Percentiles rank a stretch among this genome's conserved stretches.
These are phyloP conservation scores for Veloboletus limbatus DNA, from an alignment of 1,284 basidiomycete species.

Conservation along the genomic window DNA sequence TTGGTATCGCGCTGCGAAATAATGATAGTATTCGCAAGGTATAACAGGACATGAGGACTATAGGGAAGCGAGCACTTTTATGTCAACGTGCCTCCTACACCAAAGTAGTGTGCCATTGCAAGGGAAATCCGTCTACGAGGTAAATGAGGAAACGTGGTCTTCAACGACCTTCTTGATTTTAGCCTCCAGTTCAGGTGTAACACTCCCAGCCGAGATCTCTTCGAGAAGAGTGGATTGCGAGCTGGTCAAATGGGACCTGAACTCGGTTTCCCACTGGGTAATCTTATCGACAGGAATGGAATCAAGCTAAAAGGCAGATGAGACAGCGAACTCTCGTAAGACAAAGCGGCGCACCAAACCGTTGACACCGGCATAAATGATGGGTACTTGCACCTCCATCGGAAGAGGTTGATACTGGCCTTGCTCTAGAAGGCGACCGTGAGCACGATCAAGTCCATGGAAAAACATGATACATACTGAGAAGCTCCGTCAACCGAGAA, in stretches of 20 bases:
- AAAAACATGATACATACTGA: constrained; percentile 56
- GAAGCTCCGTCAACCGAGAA: constrained; percentile 96
- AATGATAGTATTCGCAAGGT: constrained; percentile 30
- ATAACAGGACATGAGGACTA: constrained; percentile 21
- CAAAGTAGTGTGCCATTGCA: constrained; percentile 12
- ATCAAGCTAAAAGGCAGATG: constrained; percentile 59
- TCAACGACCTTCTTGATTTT: constrained; percentile 92
- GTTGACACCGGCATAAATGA: constrained; percentile 99
- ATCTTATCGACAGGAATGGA: constrained; percentile 93
- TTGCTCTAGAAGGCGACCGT: constrained; percentile 63
- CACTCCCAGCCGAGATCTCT: constrained; percentile 80
- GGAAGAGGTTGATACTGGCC: constrained; percentile 93
- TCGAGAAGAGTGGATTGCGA: constrained; percentile 69
- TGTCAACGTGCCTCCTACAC: constrained; percentile 17
- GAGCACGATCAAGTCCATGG: constrained; percentile 1
- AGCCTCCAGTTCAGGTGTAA: constrained; percentile 87
- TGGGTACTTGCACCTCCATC: constrained; percentile 96
- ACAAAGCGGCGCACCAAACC: constrained; percentile 68
- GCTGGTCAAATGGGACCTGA: constrained; percentile 78
- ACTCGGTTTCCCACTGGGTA: constrained; percentile 89
- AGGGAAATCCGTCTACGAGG: constrained; percentile 47
- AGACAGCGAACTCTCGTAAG: background rate
- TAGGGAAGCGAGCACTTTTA: constrained; percentile 19
- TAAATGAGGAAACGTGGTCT: constrained; percentile 82
- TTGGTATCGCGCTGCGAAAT: constrained; percentile 26